phyloP scores from a whole-genome alignment of 306 rosid genomes.

The Malus sieversii region DNA sequence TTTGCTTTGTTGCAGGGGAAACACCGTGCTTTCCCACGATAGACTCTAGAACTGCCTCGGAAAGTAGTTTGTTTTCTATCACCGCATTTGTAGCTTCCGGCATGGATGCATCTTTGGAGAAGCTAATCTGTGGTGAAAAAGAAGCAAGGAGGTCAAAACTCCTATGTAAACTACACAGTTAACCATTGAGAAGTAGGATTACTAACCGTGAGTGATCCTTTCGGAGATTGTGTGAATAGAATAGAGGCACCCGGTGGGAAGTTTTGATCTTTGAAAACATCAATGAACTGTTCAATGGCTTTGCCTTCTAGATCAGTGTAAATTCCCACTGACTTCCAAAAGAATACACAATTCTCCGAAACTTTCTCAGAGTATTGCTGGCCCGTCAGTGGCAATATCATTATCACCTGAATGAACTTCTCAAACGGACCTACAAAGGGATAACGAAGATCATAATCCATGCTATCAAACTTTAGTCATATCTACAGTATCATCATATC shows the following conservation, averaged over 20 bases:
- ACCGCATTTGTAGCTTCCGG: conserved; percentile 28
- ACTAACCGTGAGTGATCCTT: conserved; percentile 50
- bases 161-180: background rate
- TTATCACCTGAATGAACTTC: conserved; percentile 46
- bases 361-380: conserved; percentile 53
- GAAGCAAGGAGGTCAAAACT: background rate
- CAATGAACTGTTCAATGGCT: conserved; percentile 42
- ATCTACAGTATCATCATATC: background rate
- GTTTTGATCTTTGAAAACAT: conserved; percentile 39
- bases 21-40: conserved; percentile 69
- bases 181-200: background rate
- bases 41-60: conserved; percentile 61
- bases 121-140: conserved; percentile 36
- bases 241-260: conserved; percentile 63
- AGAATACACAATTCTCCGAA: conserved; percentile 51
- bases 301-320: conserved; percentile 61
- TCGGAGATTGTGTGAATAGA: conserved; percentile 52
- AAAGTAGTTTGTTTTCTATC: conserved; percentile 49
- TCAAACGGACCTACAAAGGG: conserved; percentile 54
- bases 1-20: conserved; percentile 56
- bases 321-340: conserved; percentile 56
- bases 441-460: background rate
- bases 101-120: conserved; percentile 52
- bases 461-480: background rate
- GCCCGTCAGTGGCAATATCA: conserved; percentile 45